These are phyloP conservation scores for Parachaetomium inaequale DNA, from an alignment of 495 filamentous ascomycete species.

Conservation along the genomic window DNA sequence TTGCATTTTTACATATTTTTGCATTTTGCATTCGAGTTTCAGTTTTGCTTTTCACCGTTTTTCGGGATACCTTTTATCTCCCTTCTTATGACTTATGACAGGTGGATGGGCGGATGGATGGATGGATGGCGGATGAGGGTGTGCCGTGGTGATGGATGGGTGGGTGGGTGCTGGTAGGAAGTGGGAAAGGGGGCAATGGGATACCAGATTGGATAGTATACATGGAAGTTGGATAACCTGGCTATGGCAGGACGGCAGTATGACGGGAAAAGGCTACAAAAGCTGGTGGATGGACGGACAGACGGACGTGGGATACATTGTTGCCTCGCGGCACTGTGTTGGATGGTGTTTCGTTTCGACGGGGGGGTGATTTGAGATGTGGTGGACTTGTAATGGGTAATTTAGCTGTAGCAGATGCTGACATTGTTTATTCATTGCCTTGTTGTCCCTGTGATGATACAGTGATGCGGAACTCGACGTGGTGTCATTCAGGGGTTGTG, in stretches of 20 bases:
- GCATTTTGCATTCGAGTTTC: not conserved
- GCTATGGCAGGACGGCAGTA: not conserved
- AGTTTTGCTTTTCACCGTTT: not conserved
- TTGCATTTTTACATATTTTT: not conserved
- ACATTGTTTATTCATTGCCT: not conserved
- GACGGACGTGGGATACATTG: constrained; percentile 28
- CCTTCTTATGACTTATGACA: constrained; percentile 9
- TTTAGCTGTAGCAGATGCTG: not conserved
- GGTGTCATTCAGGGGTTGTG: not conserved
- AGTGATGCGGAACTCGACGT: not conserved
- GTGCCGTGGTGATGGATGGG: not conserved
- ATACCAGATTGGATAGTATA: constrained; percentile 4
- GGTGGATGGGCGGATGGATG: not conserved
- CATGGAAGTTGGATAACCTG: not conserved
- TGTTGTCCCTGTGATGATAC: not conserved
- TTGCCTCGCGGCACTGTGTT: constrained; percentile 46
- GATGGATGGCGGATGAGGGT: not conserved
- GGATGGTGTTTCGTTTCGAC: constrained; percentile 29
- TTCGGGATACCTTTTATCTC: constrained; percentile 2
- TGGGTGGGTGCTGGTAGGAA: not conserved
- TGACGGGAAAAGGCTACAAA: constrained; percentile 22
- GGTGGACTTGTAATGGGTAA: constrained; percentile 5
- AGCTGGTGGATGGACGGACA: constrained; percentile 29
- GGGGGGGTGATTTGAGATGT: constrained; percentile 5
- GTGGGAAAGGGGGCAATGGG: not conserved